These are phyloP conservation scores for Cutaneotrichosporon cavernicola DNA, from an alignment of 1,284 basidiomycete genomes.

Conservation along the genomic window DNA sequence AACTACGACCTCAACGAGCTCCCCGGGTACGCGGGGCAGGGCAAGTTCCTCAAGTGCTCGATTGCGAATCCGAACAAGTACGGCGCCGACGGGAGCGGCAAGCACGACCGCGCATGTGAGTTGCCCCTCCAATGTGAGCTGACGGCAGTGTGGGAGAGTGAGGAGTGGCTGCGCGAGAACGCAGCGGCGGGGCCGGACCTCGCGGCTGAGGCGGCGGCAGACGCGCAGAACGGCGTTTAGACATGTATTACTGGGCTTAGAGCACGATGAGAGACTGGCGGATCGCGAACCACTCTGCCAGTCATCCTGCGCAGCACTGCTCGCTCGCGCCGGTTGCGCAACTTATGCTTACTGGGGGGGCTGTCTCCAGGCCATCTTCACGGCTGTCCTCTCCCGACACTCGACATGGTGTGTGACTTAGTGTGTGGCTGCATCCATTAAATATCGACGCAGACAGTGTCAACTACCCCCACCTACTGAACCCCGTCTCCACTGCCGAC, in stretches of 20 bases:
- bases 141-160: conserved; percentile 48
- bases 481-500: not conserved
- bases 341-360: not conserved
- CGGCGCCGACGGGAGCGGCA: conserved; percentile 31
- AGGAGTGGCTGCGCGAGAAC: conserved; percentile 50
- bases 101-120: conserved; percentile 49
- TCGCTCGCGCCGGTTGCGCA: too few relatives aligned
- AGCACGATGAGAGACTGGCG: not conserved
- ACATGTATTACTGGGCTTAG: conserved; percentile 15
- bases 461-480: not conserved
- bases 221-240: conserved; percentile 28
- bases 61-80: conserved; percentile 49
- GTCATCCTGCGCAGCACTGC: too few relatives aligned
- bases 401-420: not conserved
- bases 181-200: conserved; percentile 26
- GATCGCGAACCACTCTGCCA: too few relatives aligned
- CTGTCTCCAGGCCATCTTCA: not conserved
- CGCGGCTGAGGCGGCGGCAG: conserved; percentile 4
- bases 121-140: conserved; percentile 14
- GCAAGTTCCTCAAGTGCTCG: conserved; percentile 50
- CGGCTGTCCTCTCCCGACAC: not conserved
- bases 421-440: not conserved
- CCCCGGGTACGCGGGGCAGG: conserved; percentile 45
- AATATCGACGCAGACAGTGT: too few relatives aligned
- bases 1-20: conserved; percentile 54